Conservation (phyloP, 1,284 basidiomycete genomes). For the Heterobasidion irregulare region DNA sequence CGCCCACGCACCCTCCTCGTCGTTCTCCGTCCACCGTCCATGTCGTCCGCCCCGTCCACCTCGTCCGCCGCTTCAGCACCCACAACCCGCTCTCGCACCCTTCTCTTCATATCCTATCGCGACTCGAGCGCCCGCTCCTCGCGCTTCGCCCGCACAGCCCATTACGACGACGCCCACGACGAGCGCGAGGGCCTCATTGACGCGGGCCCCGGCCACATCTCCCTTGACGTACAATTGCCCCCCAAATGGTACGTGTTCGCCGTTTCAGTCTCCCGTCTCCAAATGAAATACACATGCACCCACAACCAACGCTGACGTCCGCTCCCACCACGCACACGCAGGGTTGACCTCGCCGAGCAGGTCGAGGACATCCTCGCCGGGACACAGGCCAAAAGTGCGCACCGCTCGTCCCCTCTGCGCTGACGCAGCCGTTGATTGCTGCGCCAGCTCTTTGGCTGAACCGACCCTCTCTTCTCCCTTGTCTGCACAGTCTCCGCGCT, state of each 20-base stretch:
- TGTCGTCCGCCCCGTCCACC: slow-evolving; percentile 17
- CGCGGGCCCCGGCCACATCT: slow-evolving; percentile 31
- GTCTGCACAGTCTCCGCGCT: slow-evolving; percentile 56
- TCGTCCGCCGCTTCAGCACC: slow-evolving; percentile 26
- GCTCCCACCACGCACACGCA: slow-evolving; percentile 21
- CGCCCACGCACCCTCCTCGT: background rate
- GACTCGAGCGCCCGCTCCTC: slow-evolving; percentile 65
- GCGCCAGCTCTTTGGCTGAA: slow-evolving; percentile 10
- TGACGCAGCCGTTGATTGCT: slow-evolving; percentile 11
- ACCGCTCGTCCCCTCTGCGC: slow-evolving; percentile 12
- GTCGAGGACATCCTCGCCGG: slow-evolving; percentile 73
- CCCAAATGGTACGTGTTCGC: slow-evolving; percentile 22
- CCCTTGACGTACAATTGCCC: slow-evolving; percentile 43
- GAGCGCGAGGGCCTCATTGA: slow-evolving; percentile 70
- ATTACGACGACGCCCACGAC: slow-evolving; percentile 37
- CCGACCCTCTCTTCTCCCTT: slow-evolving; percentile 13
- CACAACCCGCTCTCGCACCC: slow-evolving; percentile 81
- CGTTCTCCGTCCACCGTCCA: background rate
- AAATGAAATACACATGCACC: background rate
- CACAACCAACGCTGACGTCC: slow-evolving; percentile 3
- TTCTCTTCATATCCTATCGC: slow-evolving; percentile 92
- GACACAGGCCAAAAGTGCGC: slow-evolving; percentile 75
- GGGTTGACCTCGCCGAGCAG: slow-evolving; percentile 88
- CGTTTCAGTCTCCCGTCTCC: background rate
- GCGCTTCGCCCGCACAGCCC: slow-evolving; percentile 27